Evolutionary conservation across 2,329 filamentous ascomycete species (phyloP), one percentile per base, ranked within the genome.

Genomic region (Sclerotiophoma versabilis): DNA sequence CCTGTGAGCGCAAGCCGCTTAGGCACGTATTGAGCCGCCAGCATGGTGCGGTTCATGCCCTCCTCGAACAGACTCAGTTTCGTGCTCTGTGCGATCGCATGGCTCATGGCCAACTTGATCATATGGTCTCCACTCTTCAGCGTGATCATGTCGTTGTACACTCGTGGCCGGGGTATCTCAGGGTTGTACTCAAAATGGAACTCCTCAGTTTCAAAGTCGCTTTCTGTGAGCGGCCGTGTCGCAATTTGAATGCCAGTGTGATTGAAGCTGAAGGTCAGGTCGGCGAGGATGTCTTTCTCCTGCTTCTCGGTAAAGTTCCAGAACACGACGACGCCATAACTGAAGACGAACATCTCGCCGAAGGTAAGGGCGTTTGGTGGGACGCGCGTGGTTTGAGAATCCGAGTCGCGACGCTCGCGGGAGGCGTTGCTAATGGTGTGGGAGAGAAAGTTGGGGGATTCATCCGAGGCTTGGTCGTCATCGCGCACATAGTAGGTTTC

Each of bases 71-170:
- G 92, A 71, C 90, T 95, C 33, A 99, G 80, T 75, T 97, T 98
- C 0, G 95, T 99, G 75, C 93, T 97, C 76, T 99, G 95, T 0
- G 92, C 92, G 64, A 99, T 97, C 30, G 93, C 95, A 73, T 99
- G 95, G 74, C 91, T 96, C 80, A 99, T 99, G 27, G 93, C 92
- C 14, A 99, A 83, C 77, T 98, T 98, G 73, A 98, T 96, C 93
- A 99, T 98, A 77, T 99, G 95, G 77, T 99, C 95, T 32, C 91
- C 88, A 56, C 92, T 96, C 59, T 96, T 84, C 37, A 99, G 80
- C 0, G 95, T 99, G 67, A 99, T 98, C 95, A 99, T 99, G 75
- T 99, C 95, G 77, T 99, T 98, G 79, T 96, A 99, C 25, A 99
- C 90, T 51, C 95, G 86, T 4, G 95, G 95, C 43, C 93, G 86